These are phyloP conservation scores for Urostyla sp. DNA, from an alignment of 73 alveolate species.

Conservation along the genomic window DNA sequence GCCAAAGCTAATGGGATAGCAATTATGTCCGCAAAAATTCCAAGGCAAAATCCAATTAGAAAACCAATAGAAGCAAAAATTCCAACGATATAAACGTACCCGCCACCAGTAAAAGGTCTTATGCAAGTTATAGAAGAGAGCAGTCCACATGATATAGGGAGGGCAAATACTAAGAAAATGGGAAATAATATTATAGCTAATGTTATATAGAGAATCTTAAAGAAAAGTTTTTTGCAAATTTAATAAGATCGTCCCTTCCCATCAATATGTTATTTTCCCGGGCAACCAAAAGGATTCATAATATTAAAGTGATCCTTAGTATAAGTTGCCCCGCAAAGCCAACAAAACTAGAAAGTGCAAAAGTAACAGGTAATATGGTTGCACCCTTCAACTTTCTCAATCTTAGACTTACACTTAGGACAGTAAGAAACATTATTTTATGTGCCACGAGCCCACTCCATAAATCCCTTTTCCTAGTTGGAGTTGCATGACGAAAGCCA, in stretches of 20 bases:
- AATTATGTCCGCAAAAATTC: background rate
- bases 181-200: conserved; percentile 35
- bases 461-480: conserved; percentile 70
- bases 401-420: conserved; percentile 86
- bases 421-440: conserved; percentile 78
- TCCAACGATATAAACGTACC: background rate
- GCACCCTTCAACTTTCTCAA: conserved; percentile 92
- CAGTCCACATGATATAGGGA: background rate
- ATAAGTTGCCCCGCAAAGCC: conserved; percentile 84
- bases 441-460: conserved; percentile 74
- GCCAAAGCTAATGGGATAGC: conserved; percentile 9
- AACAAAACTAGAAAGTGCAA: conserved; percentile 92
- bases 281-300: conserved; percentile 80
- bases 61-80: background rate
- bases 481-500: conserved; percentile 60
- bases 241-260: conserved; percentile 13
- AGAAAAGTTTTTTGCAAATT: conserved; percentile 27
- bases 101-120: background rate
- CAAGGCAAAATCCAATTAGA: background rate
- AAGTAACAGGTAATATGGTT: conserved; percentile 94
- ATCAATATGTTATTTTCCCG: conserved; percentile 25
- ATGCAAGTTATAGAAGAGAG: background rate
- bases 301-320: conserved; percentile 64
- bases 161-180: conserved; percentile 11
- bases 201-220: too few species aligned